phyloP scores from a whole-genome alignment of 2,329 filamentous ascomycete species.

The Aspergillus uvarum region DNA sequence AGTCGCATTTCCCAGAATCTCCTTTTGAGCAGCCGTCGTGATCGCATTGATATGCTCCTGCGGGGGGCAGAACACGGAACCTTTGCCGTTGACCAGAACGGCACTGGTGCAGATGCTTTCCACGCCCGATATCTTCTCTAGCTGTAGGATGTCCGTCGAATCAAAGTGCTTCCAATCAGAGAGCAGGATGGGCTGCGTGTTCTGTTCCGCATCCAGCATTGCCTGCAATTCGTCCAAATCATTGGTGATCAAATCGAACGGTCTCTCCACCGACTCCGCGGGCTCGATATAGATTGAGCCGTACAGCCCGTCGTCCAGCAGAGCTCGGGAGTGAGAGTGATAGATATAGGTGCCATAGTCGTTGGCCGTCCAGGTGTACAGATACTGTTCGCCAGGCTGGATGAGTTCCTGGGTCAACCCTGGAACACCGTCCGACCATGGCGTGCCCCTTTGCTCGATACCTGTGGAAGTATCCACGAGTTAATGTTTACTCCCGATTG shows the following conservation, averaged over 20 bases:
- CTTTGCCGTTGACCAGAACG: slow-evolving; percentile 62
- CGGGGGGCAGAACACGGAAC: slow-evolving; percentile 28
- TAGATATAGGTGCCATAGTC: slow-evolving; percentile 63
- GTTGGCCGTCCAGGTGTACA: slow-evolving; percentile 56
- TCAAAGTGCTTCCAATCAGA: slow-evolving; percentile 59
- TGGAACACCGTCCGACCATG: slow-evolving; percentile 62
- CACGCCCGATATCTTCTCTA: slow-evolving; percentile 30
- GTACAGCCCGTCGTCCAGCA: slow-evolving; percentile 61
- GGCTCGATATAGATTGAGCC: slow-evolving; percentile 55
- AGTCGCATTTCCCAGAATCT: slow-evolving; percentile 19
- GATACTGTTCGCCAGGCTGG: slow-evolving; percentile 48
- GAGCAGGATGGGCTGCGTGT: slow-evolving; percentile 52
- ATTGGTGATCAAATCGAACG: slow-evolving; percentile 29
- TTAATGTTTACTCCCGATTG: neutral
- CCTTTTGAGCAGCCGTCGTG: slow-evolving; percentile 24
- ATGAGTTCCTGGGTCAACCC: slow-evolving; percentile 58
- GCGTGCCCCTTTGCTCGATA: slow-evolving; percentile 48
- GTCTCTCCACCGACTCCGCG: slow-evolving; percentile 23
- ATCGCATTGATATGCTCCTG: slow-evolving; percentile 32
- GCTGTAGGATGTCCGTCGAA: slow-evolving; percentile 46
- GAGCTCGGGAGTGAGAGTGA: slow-evolving; percentile 57
- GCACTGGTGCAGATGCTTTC: slow-evolving; percentile 60
- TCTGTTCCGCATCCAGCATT: slow-evolving; percentile 52
- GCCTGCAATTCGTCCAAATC: slow-evolving; percentile 38
- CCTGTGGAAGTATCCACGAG: slow-evolving; percentile 8